Evolutionary conservation across 805 yeast genomes (phyloP), one percentile per base, ranked within the genome.

Genomic region (Suhomyces kilbournensis): DNA sequence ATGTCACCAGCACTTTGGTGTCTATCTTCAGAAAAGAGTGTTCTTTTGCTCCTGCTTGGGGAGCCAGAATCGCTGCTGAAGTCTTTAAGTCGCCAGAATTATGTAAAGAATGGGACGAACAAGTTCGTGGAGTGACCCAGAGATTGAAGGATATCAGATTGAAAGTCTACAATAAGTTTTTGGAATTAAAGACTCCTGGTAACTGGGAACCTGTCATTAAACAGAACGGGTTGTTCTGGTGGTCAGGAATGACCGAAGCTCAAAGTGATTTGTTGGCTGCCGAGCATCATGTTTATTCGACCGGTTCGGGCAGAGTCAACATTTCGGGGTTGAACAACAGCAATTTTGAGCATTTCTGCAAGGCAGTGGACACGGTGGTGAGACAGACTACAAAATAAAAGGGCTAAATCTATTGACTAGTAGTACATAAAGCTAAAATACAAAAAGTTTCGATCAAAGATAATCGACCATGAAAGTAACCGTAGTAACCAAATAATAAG

Each of bases 31-130:
- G 80, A 58, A 56, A 64, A n/a, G 76, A 72, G 58, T 68, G 75
- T 51, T 76, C 80, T 5, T 74, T 74, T 62, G 78, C 75, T 3
- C 79, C 80, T 8, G 77, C 79, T 5, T 76, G 67, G 57, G 80
- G 80, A 14, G 79, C 80, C 15, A 60, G 79, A 46, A 60, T 76
- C 15, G 74, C 78, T 34, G 46, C 68, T 23, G 63, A 61, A 47
- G 66, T 74, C 38, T 66, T 70, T 55, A 56, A 56, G n/a, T 45
- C 55, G 34, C 55, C 54, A 2, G 64, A 63, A 17, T 62, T 67
- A 40, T 54, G 56, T 44, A 47, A 58, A 15, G 53, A 60, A 39
- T 76, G 80, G 80, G 66, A 67, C 40, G 48, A 63, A 43, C 76
- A 76, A 53, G 71, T 76, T 19, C 19, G 40, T 25, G 63, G 55